phyloP scores from a whole-genome alignment of 1,284 basidiomycete genomes.

The Puccinia horiana region DNA sequence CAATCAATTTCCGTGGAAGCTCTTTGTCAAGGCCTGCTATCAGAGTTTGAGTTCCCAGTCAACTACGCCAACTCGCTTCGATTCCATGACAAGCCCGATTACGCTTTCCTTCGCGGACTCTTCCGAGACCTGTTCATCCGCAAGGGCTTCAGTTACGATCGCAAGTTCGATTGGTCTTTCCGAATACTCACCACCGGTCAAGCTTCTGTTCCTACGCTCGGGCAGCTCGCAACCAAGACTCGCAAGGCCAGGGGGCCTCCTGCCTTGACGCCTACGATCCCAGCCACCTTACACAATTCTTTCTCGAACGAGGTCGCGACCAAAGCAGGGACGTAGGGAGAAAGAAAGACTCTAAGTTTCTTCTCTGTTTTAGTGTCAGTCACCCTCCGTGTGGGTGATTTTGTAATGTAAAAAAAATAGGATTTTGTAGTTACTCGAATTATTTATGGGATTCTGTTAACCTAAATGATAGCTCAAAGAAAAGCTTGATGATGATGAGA shows the following conservation, averaged over 20 bases:
- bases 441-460: too few relatives aligned
- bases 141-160: slow-evolving; percentile 40
- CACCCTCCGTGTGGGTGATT: too few relatives aligned
- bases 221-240: background rate
- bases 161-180: slow-evolving; percentile 42
- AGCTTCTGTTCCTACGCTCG: background rate
- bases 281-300: background rate
- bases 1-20: background rate
- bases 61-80: slow-evolving; percentile 40
- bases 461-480: too few relatives aligned
- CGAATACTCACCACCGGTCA: background rate
- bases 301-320: background rate
- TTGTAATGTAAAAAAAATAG: too few relatives aligned
- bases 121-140: slow-evolving; percentile 42
- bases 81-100: slow-evolving; percentile 48
- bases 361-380: too few relatives aligned
- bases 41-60: slow-evolving; percentile 33
- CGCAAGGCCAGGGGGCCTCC: background rate
- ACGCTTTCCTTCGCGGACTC: slow-evolving; percentile 33
- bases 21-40: slow-evolving; percentile 27
- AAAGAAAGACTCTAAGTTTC: too few relatives aligned
- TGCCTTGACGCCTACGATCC: background rate
- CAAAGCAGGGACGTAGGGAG: too few relatives aligned
- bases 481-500: too few relatives aligned
- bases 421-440: too few relatives aligned